phyloP scores from a whole-genome alignment of 352 stramenopile genomes.

The Globisporangium takayamanum region DNA sequence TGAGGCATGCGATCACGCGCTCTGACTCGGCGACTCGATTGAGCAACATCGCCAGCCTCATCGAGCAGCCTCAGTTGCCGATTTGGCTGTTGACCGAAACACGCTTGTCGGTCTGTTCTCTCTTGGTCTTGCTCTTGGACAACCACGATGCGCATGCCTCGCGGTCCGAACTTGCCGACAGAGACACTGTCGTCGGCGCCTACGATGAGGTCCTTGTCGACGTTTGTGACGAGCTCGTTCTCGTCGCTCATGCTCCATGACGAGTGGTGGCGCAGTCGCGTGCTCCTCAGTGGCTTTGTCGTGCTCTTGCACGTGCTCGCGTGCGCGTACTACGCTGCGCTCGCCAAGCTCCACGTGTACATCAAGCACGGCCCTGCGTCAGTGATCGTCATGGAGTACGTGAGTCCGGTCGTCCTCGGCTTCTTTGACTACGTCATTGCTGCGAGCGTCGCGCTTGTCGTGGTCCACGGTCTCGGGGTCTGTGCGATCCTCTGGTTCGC shows the following conservation, averaged over 20 bases:
- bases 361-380: background rate
- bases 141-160: too few species aligned
- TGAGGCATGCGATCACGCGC: too few species aligned
- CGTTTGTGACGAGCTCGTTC: too few species aligned
- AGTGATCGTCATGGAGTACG: background rate
- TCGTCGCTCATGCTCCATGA: background rate
- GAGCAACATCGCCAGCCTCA: too few species aligned
- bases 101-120: too few species aligned
- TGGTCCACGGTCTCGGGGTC: background rate
- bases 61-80: too few species aligned
- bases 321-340: background rate
- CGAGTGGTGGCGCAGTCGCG: background rate
- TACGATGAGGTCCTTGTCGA: background rate
- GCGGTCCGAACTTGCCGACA: too few species aligned
- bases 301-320: slow-evolving; percentile 3
- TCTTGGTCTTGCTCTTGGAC: too few species aligned
- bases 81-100: too few species aligned
- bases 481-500: slow-evolving; percentile 2
- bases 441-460: background rate
- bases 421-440: slow-evolving; percentile 4
- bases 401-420: background rate
- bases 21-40: too few species aligned
- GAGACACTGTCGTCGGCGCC: too few species aligned
- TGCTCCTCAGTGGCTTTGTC: background rate
- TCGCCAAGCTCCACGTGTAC: slow-evolving; percentile 2